Conservation (phyloP, 306 rosid genomes). For the Malus fusca region DNA sequence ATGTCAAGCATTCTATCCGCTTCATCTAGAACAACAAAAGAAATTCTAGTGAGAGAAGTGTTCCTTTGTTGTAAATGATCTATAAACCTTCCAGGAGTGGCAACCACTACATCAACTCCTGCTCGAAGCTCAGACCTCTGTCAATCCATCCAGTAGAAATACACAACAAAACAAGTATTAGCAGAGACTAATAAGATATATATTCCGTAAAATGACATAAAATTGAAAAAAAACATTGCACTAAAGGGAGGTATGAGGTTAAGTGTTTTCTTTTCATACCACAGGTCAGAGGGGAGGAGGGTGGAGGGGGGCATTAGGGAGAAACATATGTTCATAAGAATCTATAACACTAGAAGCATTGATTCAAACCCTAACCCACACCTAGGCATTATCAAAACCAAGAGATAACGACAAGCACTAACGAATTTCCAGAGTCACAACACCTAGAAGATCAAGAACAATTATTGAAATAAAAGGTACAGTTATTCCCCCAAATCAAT, state of each 20-base stretch:
- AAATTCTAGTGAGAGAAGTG: slow-evolving; percentile 67
- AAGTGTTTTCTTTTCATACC: background rate
- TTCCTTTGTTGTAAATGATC: slow-evolving; percentile 89
- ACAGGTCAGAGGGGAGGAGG: background rate
- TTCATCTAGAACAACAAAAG: slow-evolving; percentile 79
- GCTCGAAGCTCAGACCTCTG: slow-evolving; percentile 83
- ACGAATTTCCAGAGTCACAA: background rate
- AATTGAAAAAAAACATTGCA: background rate
- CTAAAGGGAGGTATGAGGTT: background rate
- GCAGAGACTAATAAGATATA: background rate
- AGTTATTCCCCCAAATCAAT: slow-evolving; percentile 13
- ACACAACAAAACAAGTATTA: background rate
- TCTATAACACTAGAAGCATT: background rate
- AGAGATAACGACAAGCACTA: background rate
- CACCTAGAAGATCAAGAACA: slow-evolving; percentile 3
- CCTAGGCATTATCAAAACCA: background rate
- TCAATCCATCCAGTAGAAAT: slow-evolving; percentile 21
- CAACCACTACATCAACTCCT: slow-evolving; percentile 72
- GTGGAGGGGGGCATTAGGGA: background rate
- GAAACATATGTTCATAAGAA: background rate
- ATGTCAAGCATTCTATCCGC: slow-evolving; percentile 95
- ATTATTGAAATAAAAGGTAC: background rate
- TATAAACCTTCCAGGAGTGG: slow-evolving; percentile 88
- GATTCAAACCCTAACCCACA: background rate
- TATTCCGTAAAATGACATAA: background rate